Percentiles rank a stretch among this genome's conserved stretches.
Conservation (phyloP, 495 filamentous ascomycete genomes). For the Penicillium steckii region DNA sequence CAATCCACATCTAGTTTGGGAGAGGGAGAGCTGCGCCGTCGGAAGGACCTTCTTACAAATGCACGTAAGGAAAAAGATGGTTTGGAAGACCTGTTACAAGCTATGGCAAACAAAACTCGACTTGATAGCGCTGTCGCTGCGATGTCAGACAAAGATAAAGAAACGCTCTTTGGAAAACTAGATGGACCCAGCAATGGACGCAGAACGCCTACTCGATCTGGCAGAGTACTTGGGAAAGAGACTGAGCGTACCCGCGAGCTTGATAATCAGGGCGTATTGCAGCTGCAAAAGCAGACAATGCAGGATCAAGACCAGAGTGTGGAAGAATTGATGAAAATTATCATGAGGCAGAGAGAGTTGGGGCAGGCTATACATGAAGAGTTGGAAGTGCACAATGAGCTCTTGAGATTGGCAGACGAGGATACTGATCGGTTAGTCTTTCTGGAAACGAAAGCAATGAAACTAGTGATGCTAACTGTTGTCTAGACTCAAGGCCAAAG, state of each 20-base stretch:
- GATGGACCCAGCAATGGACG: constrained; percentile 13
- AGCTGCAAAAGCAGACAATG: constrained; percentile 83
- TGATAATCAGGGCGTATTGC: constrained; percentile 85
- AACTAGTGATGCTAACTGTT: constrained; percentile 21
- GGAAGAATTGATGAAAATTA: constrained; percentile 70
- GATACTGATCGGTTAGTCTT: constrained; percentile 62
- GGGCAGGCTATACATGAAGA: constrained; percentile 83
- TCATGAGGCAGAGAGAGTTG: constrained; percentile 80
- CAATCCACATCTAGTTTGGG: constrained; percentile 49
- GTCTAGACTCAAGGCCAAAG: constrained; percentile 65
- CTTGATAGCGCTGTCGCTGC: constrained; percentile 48
- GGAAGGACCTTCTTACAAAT: constrained; percentile 74
- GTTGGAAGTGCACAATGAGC: constrained; percentile 76
- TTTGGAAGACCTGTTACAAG: constrained; percentile 75
- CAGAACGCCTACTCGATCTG: constrained; percentile 35
- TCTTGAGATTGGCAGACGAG: constrained; percentile 72
- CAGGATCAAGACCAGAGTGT: constrained; percentile 81
- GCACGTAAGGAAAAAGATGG: constrained; percentile 84
- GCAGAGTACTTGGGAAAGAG: constrained; percentile 83
- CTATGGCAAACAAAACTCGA: constrained; percentile 60
- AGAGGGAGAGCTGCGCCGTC: constrained; percentile 81
- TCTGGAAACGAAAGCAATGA: not conserved
- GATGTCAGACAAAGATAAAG: constrained; percentile 59
- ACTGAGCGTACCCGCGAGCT: constrained; percentile 84
- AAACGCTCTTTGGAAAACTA: constrained; percentile 40